Evolutionary conservation across 441 rosid genomes (phyloP), one percentile per base, ranked within the genome.

Genomic region (Brassica balearica): DNA sequence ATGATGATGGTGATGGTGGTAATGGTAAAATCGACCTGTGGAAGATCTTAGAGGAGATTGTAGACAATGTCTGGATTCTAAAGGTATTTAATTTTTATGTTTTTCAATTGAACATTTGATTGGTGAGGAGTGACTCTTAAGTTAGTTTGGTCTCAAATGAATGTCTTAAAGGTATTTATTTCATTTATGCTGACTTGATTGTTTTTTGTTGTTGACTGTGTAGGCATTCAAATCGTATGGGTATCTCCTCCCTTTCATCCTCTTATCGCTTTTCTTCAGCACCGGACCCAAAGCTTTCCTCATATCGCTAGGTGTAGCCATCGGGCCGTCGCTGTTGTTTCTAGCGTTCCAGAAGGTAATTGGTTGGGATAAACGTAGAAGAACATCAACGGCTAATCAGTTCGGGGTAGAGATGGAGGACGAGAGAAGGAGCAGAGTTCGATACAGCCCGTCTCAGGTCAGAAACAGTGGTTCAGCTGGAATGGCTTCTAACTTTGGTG

Each of bases 251-350:
- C 97, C 96, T 2, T 81, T 78, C 56, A 81, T 91, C 74, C 25
- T 89, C 61, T 9, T 87, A 32, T 88, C 97, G 2, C 77, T 78
- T 34, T 78, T 95, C 46, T 11, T 83, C 71, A 88, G 90, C 63
- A 81, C 88, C 22, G 99, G 94, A 55, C 96, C 88, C 3, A 88
- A 93, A 82, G 92, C 99, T 27, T 89, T 95, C 74, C 80, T 93
- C 68, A 65, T 79, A 71, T 69, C 92, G 51, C 73, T 87, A 22
- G 87, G 77, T 20, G 36, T 93, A 43, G 80, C 90, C 63, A 32
- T 91, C 14, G 95, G 80, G 14, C 88, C 80, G 74, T 88, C 96
- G 0, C 65, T 69, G 20, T 20, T 86, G 29, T 74, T 85, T 75
- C 80, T 86, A 36, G 88, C 87, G 19, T 84, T 84, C 68, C 63